A percentile compares a stretch with the other conserved stretches of the same genome.
phyloP scores from a whole-genome alignment of 1,284 basidiomycete genomes.

The Boletellus deceptivus region DNA sequence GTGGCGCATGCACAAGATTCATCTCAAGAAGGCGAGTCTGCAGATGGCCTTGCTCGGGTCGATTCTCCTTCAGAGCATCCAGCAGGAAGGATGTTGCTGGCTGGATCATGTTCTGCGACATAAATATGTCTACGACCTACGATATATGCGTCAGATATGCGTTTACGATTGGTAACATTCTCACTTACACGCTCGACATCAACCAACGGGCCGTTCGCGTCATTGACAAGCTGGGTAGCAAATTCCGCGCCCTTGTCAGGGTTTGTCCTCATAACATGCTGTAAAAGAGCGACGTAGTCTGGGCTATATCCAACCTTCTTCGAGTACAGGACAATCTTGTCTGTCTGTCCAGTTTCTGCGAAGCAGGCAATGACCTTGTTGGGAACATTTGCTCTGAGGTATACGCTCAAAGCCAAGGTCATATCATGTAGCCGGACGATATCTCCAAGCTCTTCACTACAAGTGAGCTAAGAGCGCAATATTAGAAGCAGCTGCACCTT shows the following conservation, averaged over 20 bases:
- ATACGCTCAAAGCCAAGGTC: slow-evolving; percentile 98
- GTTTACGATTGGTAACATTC: background rate
- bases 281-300: slow-evolving; percentile 93
- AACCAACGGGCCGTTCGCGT: slow-evolving; percentile 89
- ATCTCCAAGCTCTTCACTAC: slow-evolving; percentile 98
- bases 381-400: slow-evolving; percentile 96
- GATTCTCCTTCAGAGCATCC: slow-evolving; percentile 99
- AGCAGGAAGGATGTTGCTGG: slow-evolving; percentile 98
- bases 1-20: slow-evolving; percentile 97
- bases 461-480: slow-evolving; percentile 70
- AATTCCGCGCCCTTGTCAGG: slow-evolving; percentile 99
- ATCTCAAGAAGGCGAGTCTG: slow-evolving; percentile 98
- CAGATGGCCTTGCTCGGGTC: slow-evolving; percentile 93
- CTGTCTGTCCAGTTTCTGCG: slow-evolving; percentile 97
- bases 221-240: slow-evolving; percentile 92
- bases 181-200: slow-evolving; percentile 84
- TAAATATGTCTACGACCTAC: slow-evolving; percentile 96
- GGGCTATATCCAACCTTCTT: slow-evolving; percentile 97
- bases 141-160: slow-evolving; percentile 7
- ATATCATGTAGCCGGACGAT: slow-evolving; percentile 95
- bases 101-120: slow-evolving; percentile 99
- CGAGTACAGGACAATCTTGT: slow-evolving; percentile 97
- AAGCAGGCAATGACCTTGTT: slow-evolving; percentile 99
- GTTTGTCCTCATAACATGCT: slow-evolving; percentile 96
- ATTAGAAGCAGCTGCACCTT: slow-evolving; percentile 11